phyloP scores from a whole-genome alignment of 768 basidiomycete genomes.

The Fomitopsis pulvina region DNA sequence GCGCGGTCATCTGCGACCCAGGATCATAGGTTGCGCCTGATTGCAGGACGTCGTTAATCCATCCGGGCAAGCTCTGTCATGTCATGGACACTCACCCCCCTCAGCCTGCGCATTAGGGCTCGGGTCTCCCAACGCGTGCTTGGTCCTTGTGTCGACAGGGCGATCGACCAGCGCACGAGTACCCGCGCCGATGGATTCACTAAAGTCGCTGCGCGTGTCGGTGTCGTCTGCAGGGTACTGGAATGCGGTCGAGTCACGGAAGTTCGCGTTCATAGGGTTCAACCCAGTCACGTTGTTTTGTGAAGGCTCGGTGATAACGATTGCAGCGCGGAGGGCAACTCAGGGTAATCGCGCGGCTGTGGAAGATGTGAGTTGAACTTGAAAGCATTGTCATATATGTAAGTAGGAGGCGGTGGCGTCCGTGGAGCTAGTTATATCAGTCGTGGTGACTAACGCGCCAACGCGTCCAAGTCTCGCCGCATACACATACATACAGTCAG shows the following conservation, averaged over 20 bases:
- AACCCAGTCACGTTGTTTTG: neutral
- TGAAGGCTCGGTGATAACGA: neutral
- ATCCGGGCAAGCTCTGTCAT: neutral
- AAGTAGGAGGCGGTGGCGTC: no score
- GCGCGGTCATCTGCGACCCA: constrained; percentile 4
- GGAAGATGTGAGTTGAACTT: no score
- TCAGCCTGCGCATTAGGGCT: neutral
- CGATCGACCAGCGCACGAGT: neutral
- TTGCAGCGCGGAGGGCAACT: no score
- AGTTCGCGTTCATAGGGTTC: constrained; percentile 1
- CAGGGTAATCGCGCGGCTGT: no score
- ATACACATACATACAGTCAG: neutral
- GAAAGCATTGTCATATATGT: no score
- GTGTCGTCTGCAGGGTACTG: neutral
- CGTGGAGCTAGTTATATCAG: neutral
- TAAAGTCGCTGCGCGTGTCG: constrained; percentile 1
- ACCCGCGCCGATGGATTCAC: neutral
- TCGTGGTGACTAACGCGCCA: neutral
- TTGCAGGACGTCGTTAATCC: neutral
- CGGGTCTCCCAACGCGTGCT: neutral
- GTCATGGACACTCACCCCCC: neutral
- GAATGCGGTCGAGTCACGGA: neutral
- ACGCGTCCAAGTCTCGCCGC: neutral
- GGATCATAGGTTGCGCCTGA: constrained; percentile 4
- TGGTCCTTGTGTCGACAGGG: neutral